Evolutionary conservation across 345 rosid genomes (phyloP).

Genomic region (Pistacia vera): DNA sequence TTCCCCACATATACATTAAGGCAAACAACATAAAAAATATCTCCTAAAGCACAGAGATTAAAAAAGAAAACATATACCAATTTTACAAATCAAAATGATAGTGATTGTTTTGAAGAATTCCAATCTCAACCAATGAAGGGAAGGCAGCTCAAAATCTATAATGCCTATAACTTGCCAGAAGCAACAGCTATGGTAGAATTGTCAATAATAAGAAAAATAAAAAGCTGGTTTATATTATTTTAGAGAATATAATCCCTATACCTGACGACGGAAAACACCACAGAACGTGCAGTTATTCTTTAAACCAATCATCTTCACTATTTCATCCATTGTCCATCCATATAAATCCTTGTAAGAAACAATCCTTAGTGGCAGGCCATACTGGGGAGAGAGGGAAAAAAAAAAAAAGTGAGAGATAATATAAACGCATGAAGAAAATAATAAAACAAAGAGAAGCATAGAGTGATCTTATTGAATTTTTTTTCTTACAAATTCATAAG

Average conservation of each 20-base stretch:
- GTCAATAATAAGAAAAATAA: no score
- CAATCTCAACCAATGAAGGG: neutral
- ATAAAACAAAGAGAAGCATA: neutral
- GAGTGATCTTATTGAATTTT: neutral
- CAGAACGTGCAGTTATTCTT: slow-evolving; percentile 97
- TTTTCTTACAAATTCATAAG: neutral
- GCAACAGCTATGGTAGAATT: neutral
- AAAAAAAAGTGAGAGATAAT: neutral
- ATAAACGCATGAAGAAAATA: neutral
- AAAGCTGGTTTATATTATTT: neutral
- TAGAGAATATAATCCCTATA: slow-evolving; percentile 18
- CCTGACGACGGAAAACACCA: slow-evolving; percentile 97
- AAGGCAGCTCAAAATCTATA: neutral
- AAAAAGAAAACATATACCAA: neutral
- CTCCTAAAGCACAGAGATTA: neutral
- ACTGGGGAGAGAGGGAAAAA: slow-evolving; percentile 42
- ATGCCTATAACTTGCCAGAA: neutral
- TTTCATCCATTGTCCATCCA: slow-evolving; percentile 99
- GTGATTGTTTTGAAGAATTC: neutral
- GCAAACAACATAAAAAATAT: neutral
- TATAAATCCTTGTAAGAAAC: slow-evolving; percentile 95
- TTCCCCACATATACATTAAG: neutral
- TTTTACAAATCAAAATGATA: neutral
- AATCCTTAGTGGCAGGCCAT: slow-evolving; percentile 83
- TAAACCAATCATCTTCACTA: slow-evolving; percentile 89